Base-by-base conservation (phyloP, 257 asterid species). In the Fraxinus quadrangulata region DNA sequence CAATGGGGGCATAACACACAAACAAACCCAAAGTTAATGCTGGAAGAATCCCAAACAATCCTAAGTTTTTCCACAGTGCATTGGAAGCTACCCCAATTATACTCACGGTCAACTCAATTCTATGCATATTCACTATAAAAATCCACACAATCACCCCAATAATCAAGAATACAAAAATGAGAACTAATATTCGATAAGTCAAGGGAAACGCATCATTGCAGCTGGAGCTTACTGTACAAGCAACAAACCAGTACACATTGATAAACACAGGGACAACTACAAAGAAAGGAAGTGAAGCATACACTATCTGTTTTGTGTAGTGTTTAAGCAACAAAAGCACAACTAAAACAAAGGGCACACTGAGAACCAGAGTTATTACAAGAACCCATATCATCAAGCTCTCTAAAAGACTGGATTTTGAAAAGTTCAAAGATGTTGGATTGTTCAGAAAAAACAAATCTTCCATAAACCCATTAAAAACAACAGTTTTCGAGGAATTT, bases 231-330 rank as follows among this genome's bases (percentile, higher is more conserved):
- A 93, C 42, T 9, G 92, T 87, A 86, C 99, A 96, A 47, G 93
- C 98, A 79, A 92, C 97, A 86, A 96, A 96, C 99, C 98, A 96
- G 28, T 86, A 96, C 5, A 96, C 87, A 75, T 92, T 87, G 28
- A 93, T 70, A 75, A 84, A 83, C 63, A 96, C 85, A 1, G 99
- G 99, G 51, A 96, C 91, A 24, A 93, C 80, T 24, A 96, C 87
- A 56, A 93, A 93, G 77, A 93, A 85, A n/a, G 99, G 99, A 78
- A 96, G 89, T 51, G 96, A 83, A 13, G 85, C 85, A 61, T 96
- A 96, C 37, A 96, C 98, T 74, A 96, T 83, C 88, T 96, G 99
- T 39, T 93, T 96, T 2, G 99, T 90, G 49, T 89, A 96, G 76
- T 85, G 92, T 77, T 88, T 93, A 77, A 96, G 96, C 88, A 90